Evolutionary conservation across 345 rosid genomes (phyloP).

Genomic region (Trapa incisa): DNA sequence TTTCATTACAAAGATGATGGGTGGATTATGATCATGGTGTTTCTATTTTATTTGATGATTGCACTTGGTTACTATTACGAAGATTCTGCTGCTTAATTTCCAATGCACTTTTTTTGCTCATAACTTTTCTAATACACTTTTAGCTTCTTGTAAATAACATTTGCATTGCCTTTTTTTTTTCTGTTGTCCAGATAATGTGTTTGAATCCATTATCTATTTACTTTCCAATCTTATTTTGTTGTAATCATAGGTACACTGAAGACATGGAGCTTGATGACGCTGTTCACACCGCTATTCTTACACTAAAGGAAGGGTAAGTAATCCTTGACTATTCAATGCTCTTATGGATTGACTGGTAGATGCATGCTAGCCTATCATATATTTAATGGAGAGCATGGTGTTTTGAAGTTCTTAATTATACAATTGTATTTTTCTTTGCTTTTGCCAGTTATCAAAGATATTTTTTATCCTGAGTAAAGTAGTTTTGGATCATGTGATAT

Average conservation of each 20-base stretch:
- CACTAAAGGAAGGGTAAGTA: constrained; percentile 85
- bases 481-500: not conserved
- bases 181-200: not conserved
- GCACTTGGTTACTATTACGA: not conserved
- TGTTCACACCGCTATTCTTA: constrained; percentile 87
- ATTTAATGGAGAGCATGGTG: too few species aligned
- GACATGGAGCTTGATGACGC: constrained; percentile 99
- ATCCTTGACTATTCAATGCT: constrained; percentile 1
- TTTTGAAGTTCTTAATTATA: not conserved
- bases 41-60: not conserved
- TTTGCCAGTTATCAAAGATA: not conserved
- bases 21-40: not conserved
- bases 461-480: not conserved
- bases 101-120: too few species aligned
- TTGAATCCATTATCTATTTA: not conserved
- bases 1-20: not conserved
- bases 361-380: too few species aligned
- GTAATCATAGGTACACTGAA: constrained; percentile 59
- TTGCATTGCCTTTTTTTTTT: not conserved
- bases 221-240: not conserved
- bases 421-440: not conserved
- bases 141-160: too few species aligned
- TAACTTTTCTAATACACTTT: too few species aligned
- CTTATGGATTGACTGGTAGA: not conserved
- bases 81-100: too few species aligned